Percentiles rank a stretch among this genome's conserved stretches.
Conservation (phyloP, 768 basidiomycete genomes). For the Suillus lakei region DNA sequence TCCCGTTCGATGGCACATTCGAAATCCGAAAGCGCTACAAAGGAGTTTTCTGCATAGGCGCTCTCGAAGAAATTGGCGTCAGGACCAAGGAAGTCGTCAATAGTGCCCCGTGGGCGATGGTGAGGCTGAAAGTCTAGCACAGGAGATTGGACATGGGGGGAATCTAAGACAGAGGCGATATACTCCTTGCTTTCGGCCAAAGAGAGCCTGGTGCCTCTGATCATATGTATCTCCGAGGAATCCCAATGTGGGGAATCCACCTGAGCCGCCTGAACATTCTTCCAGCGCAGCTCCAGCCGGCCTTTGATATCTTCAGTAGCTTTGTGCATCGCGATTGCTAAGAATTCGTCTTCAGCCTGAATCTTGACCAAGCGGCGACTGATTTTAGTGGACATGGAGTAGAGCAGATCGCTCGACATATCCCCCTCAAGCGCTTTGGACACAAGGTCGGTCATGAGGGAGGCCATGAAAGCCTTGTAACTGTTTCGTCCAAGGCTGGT, state of each 20-base stretch:
- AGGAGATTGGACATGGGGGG: slow-evolving; percentile 11
- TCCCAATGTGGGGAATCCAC: slow-evolving; percentile 28
- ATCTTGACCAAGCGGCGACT: slow-evolving; percentile 30
- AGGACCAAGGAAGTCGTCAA: slow-evolving; percentile 22
- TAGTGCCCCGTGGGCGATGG: slow-evolving; percentile 15
- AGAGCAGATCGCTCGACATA: slow-evolving; percentile 32
- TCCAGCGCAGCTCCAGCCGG: slow-evolving; percentile 41
- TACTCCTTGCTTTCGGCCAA: slow-evolving; percentile 34
- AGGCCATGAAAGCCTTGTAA: slow-evolving; percentile 56
- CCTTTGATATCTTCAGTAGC: slow-evolving; percentile 21
- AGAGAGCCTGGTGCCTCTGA: slow-evolving; percentile 37
- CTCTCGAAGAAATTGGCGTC: slow-evolving; percentile 19
- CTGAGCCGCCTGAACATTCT: slow-evolving; percentile 28
- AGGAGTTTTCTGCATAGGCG: slow-evolving; percentile 14
- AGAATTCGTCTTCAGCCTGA: slow-evolving; percentile 26
- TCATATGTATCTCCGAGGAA: slow-evolving; percentile 29
- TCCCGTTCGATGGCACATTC: slow-evolving; percentile 36
- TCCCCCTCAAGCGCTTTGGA: slow-evolving; percentile 18
- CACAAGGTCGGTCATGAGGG: slow-evolving; percentile 38
- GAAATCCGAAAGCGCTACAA: slow-evolving; percentile 40
- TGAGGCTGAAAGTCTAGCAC: slow-evolving; percentile 1
- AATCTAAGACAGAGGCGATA: slow-evolving; percentile 25
- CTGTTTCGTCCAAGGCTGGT: slow-evolving; percentile 14
- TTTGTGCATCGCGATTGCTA: slow-evolving; percentile 37
- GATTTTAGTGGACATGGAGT: slow-evolving; percentile 32